These are phyloP conservation scores for Catenaria anguillulae DNA, from an alignment of 371 early-diverging fungal genomes.

Conservation along the genomic window DNA sequence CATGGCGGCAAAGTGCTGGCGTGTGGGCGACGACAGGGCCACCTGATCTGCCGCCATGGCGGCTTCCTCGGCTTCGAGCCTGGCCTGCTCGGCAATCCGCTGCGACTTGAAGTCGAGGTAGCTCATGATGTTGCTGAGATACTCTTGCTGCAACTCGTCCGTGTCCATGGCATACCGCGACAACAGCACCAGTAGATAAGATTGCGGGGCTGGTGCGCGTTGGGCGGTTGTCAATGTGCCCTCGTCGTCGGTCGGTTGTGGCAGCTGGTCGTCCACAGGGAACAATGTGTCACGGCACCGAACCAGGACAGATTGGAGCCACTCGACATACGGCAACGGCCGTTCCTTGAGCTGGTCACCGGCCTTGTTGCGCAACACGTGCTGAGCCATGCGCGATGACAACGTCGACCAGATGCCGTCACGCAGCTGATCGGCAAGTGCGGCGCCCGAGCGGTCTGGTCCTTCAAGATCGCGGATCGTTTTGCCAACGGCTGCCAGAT, in stretches of 20 bases:
- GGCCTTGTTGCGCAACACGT: slow-evolving; percentile 1
- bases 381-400: not conserved
- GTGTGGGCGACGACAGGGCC: too few relatives aligned
- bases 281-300: not conserved
- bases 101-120: slow-evolving; percentile 5
- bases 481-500: not conserved
- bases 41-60: not conserved
- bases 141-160: slow-evolving; percentile 3
- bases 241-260: too few relatives aligned
- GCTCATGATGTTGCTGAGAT: not conserved
- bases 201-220: not conserved
- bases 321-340: not conserved
- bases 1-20: not conserved
- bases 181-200: not conserved
- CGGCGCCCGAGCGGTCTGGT: not conserved
- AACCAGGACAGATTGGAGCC: not conserved
- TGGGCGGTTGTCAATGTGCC: too few relatives aligned
- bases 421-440: not conserved
- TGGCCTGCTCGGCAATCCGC: not conserved
- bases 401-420: not conserved
- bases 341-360: not conserved
- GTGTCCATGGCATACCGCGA: not conserved
- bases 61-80: not conserved
- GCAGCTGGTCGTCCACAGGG: not conserved
- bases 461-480: not conserved